Base-by-base conservation (phyloP, 2,329 filamentous ascomycete species). In the Hypoxylon sp. region DNA sequence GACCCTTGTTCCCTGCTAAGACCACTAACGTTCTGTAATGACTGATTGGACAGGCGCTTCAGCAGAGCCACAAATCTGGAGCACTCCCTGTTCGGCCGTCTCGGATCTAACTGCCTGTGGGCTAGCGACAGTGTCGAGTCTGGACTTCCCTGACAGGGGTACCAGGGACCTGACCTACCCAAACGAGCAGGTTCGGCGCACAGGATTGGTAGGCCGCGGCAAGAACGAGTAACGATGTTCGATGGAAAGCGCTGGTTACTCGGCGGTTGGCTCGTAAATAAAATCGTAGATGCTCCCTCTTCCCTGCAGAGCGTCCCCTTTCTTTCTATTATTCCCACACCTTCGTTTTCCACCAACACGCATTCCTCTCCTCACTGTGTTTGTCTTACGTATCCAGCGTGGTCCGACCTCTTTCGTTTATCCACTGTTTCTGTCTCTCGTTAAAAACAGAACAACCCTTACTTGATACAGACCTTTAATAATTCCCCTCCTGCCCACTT, bases 51-150 rank as follows among this genome's bases (percentile, higher is more conserved):
- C 11, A 39, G 24, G 27, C 31, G 29, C 5, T 27, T 65, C 63
- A 65, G 62, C 63, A 67, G 69, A 37, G 69, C 69, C 69, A 71
- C 69, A 67, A 69, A 67, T 71, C 57, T 67, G 66, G 63, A 58
- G 63, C 63, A 54, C 44, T 54, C 62, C 66, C 64, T 67, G 63
- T 47, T 63, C 53, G 60, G 63, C 32, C 31, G 63, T 71, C 69
- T 69, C 66, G 57, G 63, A 31, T 65, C 67, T 67, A 69, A 65
- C 69, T 62, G 3, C 46, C 63, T 69, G 13, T 6, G 48, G 67
- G 39, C 27, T 69, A 65, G 67, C 13, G 3, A 29, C 11, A 19
- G 15, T 27, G 5, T 62, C 66, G 62, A 70, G 68, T 70, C 68
- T 70, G 58, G 59, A 58, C 68, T 61, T 62, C 47, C 32, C 44